Percentiles rank a stretch among this genome's conserved stretches.
Evolutionary conservation across 345 rosid genomes (phyloP).

Genomic region (Lepidium didymum): DNA sequence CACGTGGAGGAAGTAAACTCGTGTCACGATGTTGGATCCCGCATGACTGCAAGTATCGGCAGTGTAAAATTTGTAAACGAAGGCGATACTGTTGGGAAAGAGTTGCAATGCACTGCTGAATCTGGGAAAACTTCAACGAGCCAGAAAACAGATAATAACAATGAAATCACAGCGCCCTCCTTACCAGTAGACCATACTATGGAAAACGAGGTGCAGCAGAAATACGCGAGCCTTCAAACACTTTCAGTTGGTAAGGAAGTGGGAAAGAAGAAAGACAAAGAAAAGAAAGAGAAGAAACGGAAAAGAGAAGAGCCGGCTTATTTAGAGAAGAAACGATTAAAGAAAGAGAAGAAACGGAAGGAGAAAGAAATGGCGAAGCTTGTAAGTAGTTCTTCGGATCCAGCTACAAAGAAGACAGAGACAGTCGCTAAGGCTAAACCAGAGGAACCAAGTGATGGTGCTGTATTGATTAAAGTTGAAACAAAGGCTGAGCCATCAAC

Average conservation of each 20-base stretch:
- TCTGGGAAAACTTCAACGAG: conserved; percentile 53
- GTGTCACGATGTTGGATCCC: conserved; percentile 73
- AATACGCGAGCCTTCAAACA: conserved; percentile 57
- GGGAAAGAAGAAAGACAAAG: conserved; percentile 44
- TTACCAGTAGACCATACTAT: conserved; percentile 37
- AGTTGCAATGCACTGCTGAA: conserved; percentile 96
- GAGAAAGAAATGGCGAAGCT: conserved; percentile 75
- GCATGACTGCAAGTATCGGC: conserved; percentile 91
- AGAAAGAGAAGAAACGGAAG: conserved; percentile 78
- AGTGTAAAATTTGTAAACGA: conserved; percentile 70
- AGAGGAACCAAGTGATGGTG: conserved; percentile 38
- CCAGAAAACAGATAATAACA: conserved; percentile 33
- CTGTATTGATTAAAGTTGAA: conserved; percentile 34
- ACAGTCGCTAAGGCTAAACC: conserved; percentile 29
- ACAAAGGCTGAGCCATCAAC: conserved; percentile 43
- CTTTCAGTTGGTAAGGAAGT: conserved; percentile 48
- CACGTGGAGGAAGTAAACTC: conserved; percentile 90
- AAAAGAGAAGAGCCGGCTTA: conserved; percentile 65
- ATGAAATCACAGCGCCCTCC: conserved; percentile 37
- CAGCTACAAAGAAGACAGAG: conserved; percentile 25
- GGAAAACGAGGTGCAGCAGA: conserved; percentile 46
- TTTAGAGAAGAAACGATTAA: conserved; percentile 62
- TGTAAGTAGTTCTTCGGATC: conserved; percentile 32
- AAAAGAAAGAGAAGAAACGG: conserved; percentile 59
- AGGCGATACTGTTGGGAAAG: conserved; percentile 65